Base-by-base conservation (phyloP, 2,329 filamentous ascomycete genomes). In the Calonectria hongkongensis region DNA sequence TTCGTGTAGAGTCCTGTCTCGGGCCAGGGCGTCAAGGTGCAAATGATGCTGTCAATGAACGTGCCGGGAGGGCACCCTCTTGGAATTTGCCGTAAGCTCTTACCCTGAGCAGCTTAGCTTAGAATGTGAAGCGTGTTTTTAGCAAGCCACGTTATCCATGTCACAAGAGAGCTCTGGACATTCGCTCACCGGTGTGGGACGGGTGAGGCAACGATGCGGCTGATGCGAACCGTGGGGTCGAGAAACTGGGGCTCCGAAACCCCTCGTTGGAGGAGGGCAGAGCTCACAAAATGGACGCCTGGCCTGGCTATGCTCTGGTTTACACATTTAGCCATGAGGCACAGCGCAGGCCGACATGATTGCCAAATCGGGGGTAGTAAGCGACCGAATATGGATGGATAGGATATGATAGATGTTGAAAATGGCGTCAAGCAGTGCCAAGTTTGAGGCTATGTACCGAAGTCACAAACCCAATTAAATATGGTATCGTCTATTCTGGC, bases 131-230 rank as follows among this genome's bases (percentile, higher is more conserved):
- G 12, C 21, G 36, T 48, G 3, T 9, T 36, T 25, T 25, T 12
- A 33, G 54, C 33, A 16, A n/a, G 36, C 33, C 54, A 60, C 54
- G 54, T 48, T 60, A 60, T 36, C 54, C 54, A 41, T 39, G 33
- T 25, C 33, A 39, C 54, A 15, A 54, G 10, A 13, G 16, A 54
- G 13, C 27, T n/a, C 50, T 51, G 54, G 33, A n/a, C 21, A 33
- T 3, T 58, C 21, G 54, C 54, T 41, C 21, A 60, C 54, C 33
- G 36, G 33, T 36, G 33, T 41, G 21, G 45, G 45, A 21, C 43
- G 45, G 45, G 13, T 9, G 12, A 48, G 45, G 45, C 45, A 48
- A 25, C 45, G 7, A 25, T 48, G 45, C n/a, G 21, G 45, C 45
- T 48, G 45, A 48, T 48, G 45, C 45, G 45, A 48, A 25, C 45